Conservation (phyloP, 2,329 filamentous ascomycete species). For the Colletotrichum trifolii region DNA sequence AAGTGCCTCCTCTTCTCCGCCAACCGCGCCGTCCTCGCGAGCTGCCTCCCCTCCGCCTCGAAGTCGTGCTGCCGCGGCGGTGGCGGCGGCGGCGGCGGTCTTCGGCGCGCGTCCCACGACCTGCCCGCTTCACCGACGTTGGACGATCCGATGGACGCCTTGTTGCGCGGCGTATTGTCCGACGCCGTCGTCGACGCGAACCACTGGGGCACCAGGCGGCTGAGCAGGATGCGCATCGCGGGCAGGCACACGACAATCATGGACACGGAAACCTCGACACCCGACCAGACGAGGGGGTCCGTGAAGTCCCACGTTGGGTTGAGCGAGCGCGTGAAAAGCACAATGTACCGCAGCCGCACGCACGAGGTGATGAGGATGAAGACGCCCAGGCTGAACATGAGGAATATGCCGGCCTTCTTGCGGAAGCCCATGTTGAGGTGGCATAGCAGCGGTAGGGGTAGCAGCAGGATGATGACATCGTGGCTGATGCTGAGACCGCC, state of each 20-base stretch:
- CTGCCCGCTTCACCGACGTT: background rate
- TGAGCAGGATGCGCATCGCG: constrained; percentile 48
- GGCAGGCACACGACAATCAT: constrained; percentile 55
- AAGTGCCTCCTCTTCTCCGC: constrained; percentile 17
- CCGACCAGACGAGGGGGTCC: constrained; percentile 55
- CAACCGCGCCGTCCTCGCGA: constrained; percentile 11
- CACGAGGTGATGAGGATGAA: constrained; percentile 51
- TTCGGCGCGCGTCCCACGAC: constrained; percentile 1
- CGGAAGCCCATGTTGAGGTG: constrained; percentile 43
- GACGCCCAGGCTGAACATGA: constrained; percentile 52
- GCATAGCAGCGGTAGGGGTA: constrained; percentile 48
- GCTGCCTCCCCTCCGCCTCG: constrained; percentile 10
- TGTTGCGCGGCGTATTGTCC: constrained; percentile 9
- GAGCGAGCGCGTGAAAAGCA: constrained; percentile 45
- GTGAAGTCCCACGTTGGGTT: constrained; percentile 57
- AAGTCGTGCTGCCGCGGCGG: constrained; percentile 13
- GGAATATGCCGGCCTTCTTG: constrained; percentile 43
- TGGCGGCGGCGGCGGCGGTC: background rate
- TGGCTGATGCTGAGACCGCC: constrained; percentile 48
- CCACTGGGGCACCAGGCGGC: constrained; percentile 27
- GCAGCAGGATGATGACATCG: constrained; percentile 47
- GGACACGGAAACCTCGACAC: constrained; percentile 54
- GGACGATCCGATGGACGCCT: constrained; percentile 14
- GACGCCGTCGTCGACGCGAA: constrained; percentile 17
- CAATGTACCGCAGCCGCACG: constrained; percentile 48